Base-by-base conservation (phyloP, 306 rosid genomes). In the Dryas alaskensis region DNA sequence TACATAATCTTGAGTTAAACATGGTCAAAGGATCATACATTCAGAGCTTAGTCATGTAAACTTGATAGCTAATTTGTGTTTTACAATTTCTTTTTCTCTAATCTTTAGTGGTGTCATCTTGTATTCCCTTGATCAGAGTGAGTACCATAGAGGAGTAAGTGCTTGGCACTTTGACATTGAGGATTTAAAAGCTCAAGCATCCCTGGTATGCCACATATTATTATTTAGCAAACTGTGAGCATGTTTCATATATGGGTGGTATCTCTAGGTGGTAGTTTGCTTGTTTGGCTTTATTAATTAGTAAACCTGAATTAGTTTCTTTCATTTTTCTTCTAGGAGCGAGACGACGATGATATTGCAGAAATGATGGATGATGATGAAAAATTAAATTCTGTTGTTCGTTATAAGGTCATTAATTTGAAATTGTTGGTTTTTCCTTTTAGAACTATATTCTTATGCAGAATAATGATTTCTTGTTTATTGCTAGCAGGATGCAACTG, bases 81-180 rank as follows among this genome's bases (percentile, higher is more conserved):
- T 52, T 10, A 40, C 16, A 14, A 69, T 52, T 52, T 59, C 0
- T 6, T 74, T 10, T 73, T 48, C 14, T 45, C 48, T 42, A 67
- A 67, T 43, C 25, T 10, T 40, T 49, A 11, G 19, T 78, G 55
- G 51, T 4, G 7, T 39, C 43, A 19, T n/a, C 1, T 70, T 59
- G 17, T 62, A 49, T 71, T 78, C 52, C 64, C 45, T 25, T 80
- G 55, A 72, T 67, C 84, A 95, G 99, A 95, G 98, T 78, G 98
- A 95, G 85, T 95, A 95, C 82, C 92, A 95, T 50, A 96, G 98
- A 78, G 99, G 99, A 67, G 99, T 95, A 75, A 95, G 99, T 73
- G 99, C 99, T 25, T 95, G 99, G 99, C 90, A 95, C 87, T 95
- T 95, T 12, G 97, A 95, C 69, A 42, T 95, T 62, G 96, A 87